phyloP scores from a whole-genome alignment of 768 basidiomycete genomes.

The Gloeostereum incarnatum region DNA sequence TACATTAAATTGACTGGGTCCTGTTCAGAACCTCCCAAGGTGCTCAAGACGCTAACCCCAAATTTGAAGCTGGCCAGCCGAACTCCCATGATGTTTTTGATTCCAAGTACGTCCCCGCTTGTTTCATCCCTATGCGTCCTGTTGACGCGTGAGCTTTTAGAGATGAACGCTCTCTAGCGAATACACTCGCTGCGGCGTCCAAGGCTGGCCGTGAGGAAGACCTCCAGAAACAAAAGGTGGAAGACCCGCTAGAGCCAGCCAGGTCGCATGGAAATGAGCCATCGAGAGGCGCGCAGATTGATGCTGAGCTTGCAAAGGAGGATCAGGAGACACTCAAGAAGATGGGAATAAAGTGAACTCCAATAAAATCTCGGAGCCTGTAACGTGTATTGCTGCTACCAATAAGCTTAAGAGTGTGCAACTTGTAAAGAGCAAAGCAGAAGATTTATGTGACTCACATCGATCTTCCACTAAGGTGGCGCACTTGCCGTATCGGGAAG shows the following conservation, averaged over 20 bases:
- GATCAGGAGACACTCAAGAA: slow-evolving; percentile 37
- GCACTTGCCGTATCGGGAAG: too few species aligned
- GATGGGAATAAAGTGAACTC: too few species aligned
- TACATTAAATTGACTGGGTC: background rate
- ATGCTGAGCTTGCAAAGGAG: slow-evolving; percentile 42
- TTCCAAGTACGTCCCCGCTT: slow-evolving; percentile 21
- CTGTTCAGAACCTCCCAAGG: slow-evolving; percentile 6
- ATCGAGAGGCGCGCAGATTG: slow-evolving; percentile 47
- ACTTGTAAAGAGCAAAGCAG: too few species aligned
- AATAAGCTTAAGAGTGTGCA: too few species aligned
- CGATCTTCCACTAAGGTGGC: too few species aligned
- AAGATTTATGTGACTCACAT: too few species aligned
- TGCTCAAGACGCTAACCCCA: slow-evolving; percentile 10
- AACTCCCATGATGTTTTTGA: slow-evolving; percentile 30
- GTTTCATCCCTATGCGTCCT: background rate
- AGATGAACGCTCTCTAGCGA: slow-evolving; percentile 31
- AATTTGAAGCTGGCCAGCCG: slow-evolving; percentile 21
- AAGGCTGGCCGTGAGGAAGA: slow-evolving; percentile 21
- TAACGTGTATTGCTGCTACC: too few species aligned
- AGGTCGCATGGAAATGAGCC: slow-evolving; percentile 48
- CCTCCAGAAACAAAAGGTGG: slow-evolving; percentile 17
- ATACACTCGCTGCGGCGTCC: slow-evolving; percentile 23
- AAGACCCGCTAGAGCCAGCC: slow-evolving; percentile 40
- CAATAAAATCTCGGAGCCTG: too few species aligned
- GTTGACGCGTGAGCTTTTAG: slow-evolving; percentile 15